Base-by-base conservation (phyloP, 202 grass and related monocot species). In the Eragrostis tef region DNA sequence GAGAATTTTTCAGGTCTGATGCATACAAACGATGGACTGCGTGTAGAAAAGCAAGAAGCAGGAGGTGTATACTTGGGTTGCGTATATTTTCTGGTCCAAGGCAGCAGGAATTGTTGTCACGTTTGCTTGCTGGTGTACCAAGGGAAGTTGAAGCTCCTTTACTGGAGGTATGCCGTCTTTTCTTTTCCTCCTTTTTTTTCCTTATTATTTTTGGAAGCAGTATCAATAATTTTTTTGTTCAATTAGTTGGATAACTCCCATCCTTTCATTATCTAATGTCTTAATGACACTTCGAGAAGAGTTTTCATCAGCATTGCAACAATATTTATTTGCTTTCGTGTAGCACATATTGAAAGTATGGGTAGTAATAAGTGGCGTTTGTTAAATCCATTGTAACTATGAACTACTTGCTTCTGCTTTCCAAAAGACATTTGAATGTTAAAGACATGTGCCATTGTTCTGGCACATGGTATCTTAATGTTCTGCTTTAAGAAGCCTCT, bases 11-110 rank as follows among this genome's bases (percentile, higher is more conserved):
- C 41, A 93, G 79, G 72, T 90, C 86, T 78, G 88, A 91, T 84
- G 76, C 70, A 70, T 90, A 98, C 77, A 73, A 48, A 64, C 67
- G 84, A 89, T 94, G 89, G 92, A 67, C 89, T 80, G 81, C 82
- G 52, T 91, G 86, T 83, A 93, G 78, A 88, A 98, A 89, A 78
- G 83, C 83, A 89, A 94, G 87, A 88, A 86, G 84, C 68, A 91
- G 89, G 75, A 93, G 79, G 76, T 91, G 90, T 61, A 94, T 98
- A 77, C 72, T 91, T 77, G 90, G 92, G 31, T 26, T 83, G n/a
- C 90, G 85, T 41, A 91, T 98, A 91, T 98, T 98, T 88, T 90
- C 83, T 87, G 92, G 95, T 64, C 80, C 88, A 56, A 88, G 95
- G 29, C 88, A 94, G 73, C 85, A 93, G 79, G 86, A 94, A 77